A percentile compares a stretch with the other conserved stretches of the same genome.
phyloP scores from a whole-genome alignment of 345 rosid species.

The Hirschfeldia incana region DNA sequence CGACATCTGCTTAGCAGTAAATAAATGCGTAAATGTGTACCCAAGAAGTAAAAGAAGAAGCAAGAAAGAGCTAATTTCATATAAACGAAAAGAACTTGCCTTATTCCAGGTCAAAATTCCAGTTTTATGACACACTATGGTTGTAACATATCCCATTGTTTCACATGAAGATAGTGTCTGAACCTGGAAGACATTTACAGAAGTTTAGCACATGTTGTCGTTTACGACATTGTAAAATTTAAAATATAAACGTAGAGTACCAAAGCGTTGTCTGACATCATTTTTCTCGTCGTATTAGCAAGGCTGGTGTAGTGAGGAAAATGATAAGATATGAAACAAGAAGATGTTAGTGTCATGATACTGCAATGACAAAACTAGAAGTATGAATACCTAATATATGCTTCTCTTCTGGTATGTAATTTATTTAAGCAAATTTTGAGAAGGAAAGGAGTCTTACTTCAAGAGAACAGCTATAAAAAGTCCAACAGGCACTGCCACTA shows the following conservation, averaged over 20 bases:
- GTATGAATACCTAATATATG: neutral
- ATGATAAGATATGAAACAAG: slow-evolving; percentile 20
- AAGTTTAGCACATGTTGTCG: slow-evolving; percentile 16
- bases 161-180: slow-evolving; percentile 86
- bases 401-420: neutral
- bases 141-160: slow-evolving; percentile 86
- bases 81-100: no score
- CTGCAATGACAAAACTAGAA: neutral
- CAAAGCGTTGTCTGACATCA: slow-evolving; percentile 89
- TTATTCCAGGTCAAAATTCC: slow-evolving; percentile 81
- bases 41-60: neutral
- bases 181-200: slow-evolving; percentile 53
- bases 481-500: slow-evolving; percentile 91
- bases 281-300: slow-evolving; percentile 81
- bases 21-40: neutral
- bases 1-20: slow-evolving; percentile 81
- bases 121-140: slow-evolving; percentile 87
- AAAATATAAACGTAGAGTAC: slow-evolving; percentile 40
- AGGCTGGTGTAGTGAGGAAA: slow-evolving; percentile 44
- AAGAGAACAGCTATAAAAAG: slow-evolving; percentile 79
- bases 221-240: neutral
- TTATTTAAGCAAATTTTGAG: neutral
- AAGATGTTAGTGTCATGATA: neutral
- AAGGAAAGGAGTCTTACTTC: slow-evolving; percentile 57
- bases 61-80: slow-evolving; percentile 4